These are phyloP conservation scores for Pleomassaria siparia DNA, from an alignment of 2,329 filamentous ascomycete species.

Conservation along the genomic window DNA sequence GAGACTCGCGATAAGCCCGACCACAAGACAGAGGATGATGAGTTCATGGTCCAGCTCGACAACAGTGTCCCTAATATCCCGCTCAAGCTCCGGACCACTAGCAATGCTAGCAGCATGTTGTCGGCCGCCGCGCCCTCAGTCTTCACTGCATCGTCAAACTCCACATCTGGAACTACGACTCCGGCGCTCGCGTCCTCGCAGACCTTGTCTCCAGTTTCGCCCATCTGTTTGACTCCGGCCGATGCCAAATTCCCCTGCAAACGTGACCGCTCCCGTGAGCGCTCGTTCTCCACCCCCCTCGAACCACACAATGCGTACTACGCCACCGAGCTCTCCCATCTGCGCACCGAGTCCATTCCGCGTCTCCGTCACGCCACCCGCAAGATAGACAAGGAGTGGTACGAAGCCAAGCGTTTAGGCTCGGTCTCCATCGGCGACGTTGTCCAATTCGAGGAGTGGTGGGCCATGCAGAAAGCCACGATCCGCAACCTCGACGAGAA, in stretches of 20 bases:
- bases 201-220: conserved; percentile 27
- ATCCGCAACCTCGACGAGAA: conserved; percentile 36
- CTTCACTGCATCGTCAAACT: conserved; percentile 24
- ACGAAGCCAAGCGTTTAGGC: conserved; percentile 29
- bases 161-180: conserved; percentile 30
- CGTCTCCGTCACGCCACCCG: conserved; percentile 46
- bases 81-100: conserved; percentile 27
- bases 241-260: conserved; percentile 14
- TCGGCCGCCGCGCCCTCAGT: conserved; percentile 29
- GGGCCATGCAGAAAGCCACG: conserved; percentile 37
- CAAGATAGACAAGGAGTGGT: conserved; percentile 39
- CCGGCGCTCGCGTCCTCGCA: conserved; percentile 23
- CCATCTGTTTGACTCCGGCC: conserved; percentile 30
- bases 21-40: neutral
- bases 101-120: conserved; percentile 34
- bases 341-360: conserved; percentile 44
- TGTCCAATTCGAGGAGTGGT: conserved; percentile 44
- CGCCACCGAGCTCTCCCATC: conserved; percentile 39
- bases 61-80: conserved; percentile 13
- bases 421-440: conserved; percentile 20
- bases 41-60: conserved; percentile 25
- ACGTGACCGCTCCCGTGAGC: conserved; percentile 23
- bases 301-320: conserved; percentile 39
- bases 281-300: conserved; percentile 37
- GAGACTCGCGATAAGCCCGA: conserved; percentile 6